Conservation (phyloP, 1,284 basidiomycete genomes). For the Ceratobasidium papillatum region DNA sequence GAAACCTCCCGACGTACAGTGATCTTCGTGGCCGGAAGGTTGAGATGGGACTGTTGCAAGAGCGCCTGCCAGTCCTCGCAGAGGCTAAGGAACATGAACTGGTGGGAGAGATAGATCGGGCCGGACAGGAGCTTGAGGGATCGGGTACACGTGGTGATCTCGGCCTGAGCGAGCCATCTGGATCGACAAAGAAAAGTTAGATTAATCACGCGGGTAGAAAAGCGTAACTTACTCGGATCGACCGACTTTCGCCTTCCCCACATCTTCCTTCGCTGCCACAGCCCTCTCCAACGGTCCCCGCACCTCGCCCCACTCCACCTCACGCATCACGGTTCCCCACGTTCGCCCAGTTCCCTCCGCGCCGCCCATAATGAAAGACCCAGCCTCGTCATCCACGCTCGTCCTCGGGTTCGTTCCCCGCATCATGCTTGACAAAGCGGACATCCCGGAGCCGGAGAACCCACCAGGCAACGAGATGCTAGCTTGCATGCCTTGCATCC, state of each 20-base stretch:
- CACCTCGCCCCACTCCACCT: constrained; percentile 64
- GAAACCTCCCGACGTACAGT: constrained; percentile 57
- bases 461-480: constrained; percentile 5
- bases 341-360: constrained; percentile 67
- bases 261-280: neutral
- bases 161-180: constrained; percentile 77
- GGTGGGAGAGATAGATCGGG: constrained; percentile 80
- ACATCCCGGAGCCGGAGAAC: constrained; percentile 11
- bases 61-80: constrained; percentile 79
- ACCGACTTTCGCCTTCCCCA: constrained; percentile 47
- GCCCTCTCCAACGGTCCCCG: constrained; percentile 50
- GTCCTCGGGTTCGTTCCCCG: constrained; percentile 49
- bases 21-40: constrained; percentile 67
- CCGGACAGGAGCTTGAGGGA: constrained; percentile 69
- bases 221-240: constrained; percentile 45
- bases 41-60: constrained; percentile 71
- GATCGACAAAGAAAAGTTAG: neutral
- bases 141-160: constrained; percentile 75
- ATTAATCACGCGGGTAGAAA: neutral
- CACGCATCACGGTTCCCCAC: constrained; percentile 66
- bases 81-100: constrained; percentile 79
- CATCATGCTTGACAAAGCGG: constrained; percentile 45
- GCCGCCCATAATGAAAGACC: constrained; percentile 58
- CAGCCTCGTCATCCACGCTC: constrained; percentile 49
- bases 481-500: constrained; percentile 30